A percentile compares a stretch with the other conserved stretches of the same genome.
phyloP scores from a whole-genome alignment of 305 asterid species.

The Salvia sclarea region DNA sequence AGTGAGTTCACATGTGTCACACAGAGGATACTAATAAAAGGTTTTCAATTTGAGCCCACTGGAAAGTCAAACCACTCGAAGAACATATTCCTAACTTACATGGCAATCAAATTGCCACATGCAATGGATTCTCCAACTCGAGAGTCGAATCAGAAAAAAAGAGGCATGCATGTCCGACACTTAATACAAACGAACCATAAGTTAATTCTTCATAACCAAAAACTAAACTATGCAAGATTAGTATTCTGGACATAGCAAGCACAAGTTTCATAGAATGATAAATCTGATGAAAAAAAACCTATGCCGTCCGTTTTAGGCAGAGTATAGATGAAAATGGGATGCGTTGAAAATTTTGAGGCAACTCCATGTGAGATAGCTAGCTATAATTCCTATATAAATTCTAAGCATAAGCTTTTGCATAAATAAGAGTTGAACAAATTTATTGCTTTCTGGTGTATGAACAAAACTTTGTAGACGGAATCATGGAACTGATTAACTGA shows the following conservation, averaged over 20 bases:
- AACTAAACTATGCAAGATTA: no score
- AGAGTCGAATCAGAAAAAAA: no score
- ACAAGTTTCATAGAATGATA: neutral
- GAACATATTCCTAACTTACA: slow-evolving; percentile 10
- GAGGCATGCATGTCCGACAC: no score
- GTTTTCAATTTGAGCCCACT: slow-evolving; percentile 1
- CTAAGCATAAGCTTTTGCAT: no score
- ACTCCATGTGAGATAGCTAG: neutral
- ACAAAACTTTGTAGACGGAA: neutral
- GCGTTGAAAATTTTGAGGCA: neutral
- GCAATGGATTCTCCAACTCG: no score
- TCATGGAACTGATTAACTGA: no score
- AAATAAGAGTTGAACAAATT: neutral
- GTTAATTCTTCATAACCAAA: no score
- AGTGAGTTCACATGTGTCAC: slow-evolving; percentile 9
- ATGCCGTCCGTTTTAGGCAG: neutral
- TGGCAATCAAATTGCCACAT: neutral
- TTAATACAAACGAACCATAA: no score
- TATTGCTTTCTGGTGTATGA: slow-evolving; percentile 12
- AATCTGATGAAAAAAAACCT: neutral
- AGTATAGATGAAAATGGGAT: slow-evolving; percentile 12
- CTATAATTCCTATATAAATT: neutral
- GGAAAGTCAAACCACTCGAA: slow-evolving; percentile 24
- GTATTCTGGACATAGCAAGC: slow-evolving; percentile 4
- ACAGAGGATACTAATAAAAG: slow-evolving; percentile 21